Evolutionary conservation across 768 basidiomycete species (phyloP), one percentile per base, ranked within the genome.

Genomic region (Podaxis pistillaris): DNA sequence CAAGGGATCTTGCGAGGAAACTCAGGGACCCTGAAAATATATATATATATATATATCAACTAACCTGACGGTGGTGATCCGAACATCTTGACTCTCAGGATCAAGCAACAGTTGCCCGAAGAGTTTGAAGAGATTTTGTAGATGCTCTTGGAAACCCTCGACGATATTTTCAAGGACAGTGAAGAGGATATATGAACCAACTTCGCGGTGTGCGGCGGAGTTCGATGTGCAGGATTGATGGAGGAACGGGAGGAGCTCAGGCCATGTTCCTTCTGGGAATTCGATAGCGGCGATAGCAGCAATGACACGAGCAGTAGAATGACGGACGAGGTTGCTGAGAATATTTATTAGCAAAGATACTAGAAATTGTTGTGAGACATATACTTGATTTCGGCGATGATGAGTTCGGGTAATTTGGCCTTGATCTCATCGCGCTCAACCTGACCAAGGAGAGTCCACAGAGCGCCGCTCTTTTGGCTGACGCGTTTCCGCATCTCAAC

Each of bases 401-500:
- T 86, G 60, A 92, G 77, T 66, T 91, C 81, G 15, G 95, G 90
- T 56, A 98, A 75, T 69, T 90, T 87, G 60, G 76, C 76, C 79
- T 98, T 99, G 76, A 99, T 93, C 73, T 90, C 83, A 66, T 87
- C 81, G 46, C 96, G 89, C 64, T 89, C 80, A 40, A 81, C 78
- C 71, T 84, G 83, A 38, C 86, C 76, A 30, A 93, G 82, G 60
- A 84, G 79, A 19, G 86, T 79, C 97, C 97, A 99, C 36, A 96
- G 75, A 72, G 83, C 86, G 55, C 90, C 91, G 67, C 89, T 91
- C 69, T 89, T 89, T 72, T 87, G 84, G 28, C 82, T 74, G 64
- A 98, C 86, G 62, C 96, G 91, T 81, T 99, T 99, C 68, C 96
- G 85, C 73, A 98, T 82, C 77, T 99, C 97, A 60, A 98, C 95